Conservation (phyloP, 208 protist species). For the Trypanosoma cruzi region DNA sequence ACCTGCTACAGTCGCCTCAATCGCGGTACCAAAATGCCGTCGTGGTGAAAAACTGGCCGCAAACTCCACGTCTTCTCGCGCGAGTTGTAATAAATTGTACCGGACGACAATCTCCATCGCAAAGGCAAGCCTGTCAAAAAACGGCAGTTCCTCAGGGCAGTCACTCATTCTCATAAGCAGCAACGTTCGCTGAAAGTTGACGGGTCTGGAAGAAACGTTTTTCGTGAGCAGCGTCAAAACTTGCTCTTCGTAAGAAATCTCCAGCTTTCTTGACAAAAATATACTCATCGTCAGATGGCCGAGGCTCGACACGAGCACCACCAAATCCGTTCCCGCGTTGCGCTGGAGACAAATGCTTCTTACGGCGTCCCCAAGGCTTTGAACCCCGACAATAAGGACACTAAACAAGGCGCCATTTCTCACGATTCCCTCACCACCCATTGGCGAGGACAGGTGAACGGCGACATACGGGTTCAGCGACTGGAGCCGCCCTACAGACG, state of each 20-base stretch:
- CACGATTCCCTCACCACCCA: background rate
- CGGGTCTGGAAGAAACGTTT: constrained; percentile 8
- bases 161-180: constrained; percentile 27
- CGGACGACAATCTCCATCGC: constrained; percentile 2
- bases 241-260: constrained; percentile 18
- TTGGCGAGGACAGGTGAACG: background rate
- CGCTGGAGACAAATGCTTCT: background rate
- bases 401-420: background rate
- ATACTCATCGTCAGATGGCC: constrained; percentile 17
- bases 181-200: constrained; percentile 26
- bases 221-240: constrained; percentile 10
- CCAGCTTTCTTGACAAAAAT: constrained; percentile 15
- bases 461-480: constrained; percentile 30
- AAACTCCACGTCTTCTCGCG: constrained; percentile 12
- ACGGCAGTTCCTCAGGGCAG: constrained; percentile 14
- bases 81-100: constrained; percentile 5
- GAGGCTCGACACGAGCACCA: constrained; percentile 24
- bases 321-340: constrained; percentile 8
- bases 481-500: constrained; percentile 16
- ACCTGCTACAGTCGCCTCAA: constrained; percentile 28
- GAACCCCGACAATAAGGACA: background rate
- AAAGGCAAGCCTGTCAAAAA: constrained; percentile 27
- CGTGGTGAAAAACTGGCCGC: background rate
- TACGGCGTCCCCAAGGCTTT: constrained; percentile 8
- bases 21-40: background rate